phyloP scores from a whole-genome alignment of 2,329 filamentous ascomycete species.

The Fusarium subglutinans region DNA sequence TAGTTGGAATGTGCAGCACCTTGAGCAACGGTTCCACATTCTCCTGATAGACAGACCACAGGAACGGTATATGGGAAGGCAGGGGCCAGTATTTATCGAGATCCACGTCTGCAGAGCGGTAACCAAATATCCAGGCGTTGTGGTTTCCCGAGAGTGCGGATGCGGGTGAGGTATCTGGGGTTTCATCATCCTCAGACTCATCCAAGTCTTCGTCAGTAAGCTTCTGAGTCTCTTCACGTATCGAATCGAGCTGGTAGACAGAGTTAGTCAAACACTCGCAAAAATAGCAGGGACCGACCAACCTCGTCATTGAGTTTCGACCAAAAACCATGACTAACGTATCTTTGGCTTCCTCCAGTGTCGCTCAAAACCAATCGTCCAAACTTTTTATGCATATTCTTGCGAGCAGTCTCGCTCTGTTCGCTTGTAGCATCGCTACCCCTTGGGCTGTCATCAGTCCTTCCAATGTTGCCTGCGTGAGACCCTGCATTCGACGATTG shows the following conservation, averaged over 20 bases:
- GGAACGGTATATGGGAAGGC: conserved; percentile 70
- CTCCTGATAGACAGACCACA: conserved; percentile 77
- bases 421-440: conserved; percentile 44
- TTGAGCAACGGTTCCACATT: conserved; percentile 80
- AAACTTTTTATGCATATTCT: conserved; percentile 58
- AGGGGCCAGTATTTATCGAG: conserved; percentile 71
- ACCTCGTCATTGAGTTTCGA: conserved; percentile 79
- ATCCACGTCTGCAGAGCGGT: conserved; percentile 75
- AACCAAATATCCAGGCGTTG: conserved; percentile 78
- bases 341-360: conserved; percentile 72
- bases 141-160: conserved; percentile 59
- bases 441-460: conserved; percentile 33
- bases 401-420: conserved; percentile 47
- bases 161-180: conserved; percentile 55
- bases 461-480: conserved; percentile 8
- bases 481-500: conserved; percentile 30
- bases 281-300: conserved; percentile 26
- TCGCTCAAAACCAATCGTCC: conserved; percentile 77
- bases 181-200: conserved; percentile 70
- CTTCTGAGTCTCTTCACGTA: conserved; percentile 60
- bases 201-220: conserved; percentile 57
- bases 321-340: conserved; percentile 82
- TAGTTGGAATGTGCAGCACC: conserved; percentile 74
- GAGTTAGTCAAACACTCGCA: conserved; percentile 12
- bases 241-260: conserved; percentile 47